Evolutionary conservation across 257 asterid genomes (phyloP).

Genomic region (Forsythia suspensa): DNA sequence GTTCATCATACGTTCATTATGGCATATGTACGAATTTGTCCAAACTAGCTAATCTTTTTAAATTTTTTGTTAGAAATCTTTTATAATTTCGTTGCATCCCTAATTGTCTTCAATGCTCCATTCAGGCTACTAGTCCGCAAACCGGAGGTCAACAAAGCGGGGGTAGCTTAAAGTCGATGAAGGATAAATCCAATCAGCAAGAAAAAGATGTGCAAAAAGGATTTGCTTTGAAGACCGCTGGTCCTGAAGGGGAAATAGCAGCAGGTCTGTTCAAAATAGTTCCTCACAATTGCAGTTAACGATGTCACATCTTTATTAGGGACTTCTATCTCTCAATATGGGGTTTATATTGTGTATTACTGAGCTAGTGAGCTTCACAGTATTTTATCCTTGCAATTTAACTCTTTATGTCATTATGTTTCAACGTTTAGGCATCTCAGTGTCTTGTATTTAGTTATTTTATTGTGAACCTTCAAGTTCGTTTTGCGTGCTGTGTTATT

Average conservation of each 20-base stretch:
- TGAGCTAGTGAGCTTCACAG: no score
- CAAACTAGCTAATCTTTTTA: no score
- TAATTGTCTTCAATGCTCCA: conserved; percentile 18
- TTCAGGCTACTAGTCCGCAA: conserved; percentile 91
- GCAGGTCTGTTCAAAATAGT: conserved; percentile 58
- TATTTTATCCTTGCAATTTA: no score
- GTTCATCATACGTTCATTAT: background rate
- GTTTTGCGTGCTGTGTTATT: background rate
- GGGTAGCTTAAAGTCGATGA: conserved; percentile 78
- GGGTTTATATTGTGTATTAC: no score
- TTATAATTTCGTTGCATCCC: background rate
- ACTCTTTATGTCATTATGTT: no score
- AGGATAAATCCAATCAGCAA: conserved; percentile 74
- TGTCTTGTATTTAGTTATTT: no score
- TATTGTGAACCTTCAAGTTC: no score
- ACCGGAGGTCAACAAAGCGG: conserved; percentile 80
- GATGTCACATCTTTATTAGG: background rate
- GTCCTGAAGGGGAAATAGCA: conserved; percentile 95
- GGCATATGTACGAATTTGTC: no score
- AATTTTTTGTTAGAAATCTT: background rate
- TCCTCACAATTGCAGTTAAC: background rate
- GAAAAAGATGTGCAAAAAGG: conserved; percentile 83
- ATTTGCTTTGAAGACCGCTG: conserved; percentile 79
- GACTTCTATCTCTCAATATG: background rate
- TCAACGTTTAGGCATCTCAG: no score